phyloP scores from a whole-genome alignment of 2,329 filamentous ascomycete species.

The Aureobasidium sp. region DNA sequence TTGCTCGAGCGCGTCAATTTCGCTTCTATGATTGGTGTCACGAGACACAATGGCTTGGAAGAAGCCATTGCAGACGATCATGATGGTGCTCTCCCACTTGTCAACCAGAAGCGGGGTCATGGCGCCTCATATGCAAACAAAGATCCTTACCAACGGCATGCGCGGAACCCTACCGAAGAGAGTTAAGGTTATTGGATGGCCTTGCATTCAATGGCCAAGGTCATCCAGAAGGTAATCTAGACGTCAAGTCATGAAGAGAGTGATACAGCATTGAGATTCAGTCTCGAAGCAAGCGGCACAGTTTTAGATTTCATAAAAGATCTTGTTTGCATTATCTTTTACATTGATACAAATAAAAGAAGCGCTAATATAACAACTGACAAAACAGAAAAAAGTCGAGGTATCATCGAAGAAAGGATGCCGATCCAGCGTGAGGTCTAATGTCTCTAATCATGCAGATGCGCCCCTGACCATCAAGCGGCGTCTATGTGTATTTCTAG shows the following conservation, averaged over 20 bases:
- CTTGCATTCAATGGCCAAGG: background rate
- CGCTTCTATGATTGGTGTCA: background rate
- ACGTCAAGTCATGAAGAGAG: background rate
- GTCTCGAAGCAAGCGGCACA: too few relatives aligned
- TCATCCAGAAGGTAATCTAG: background rate
- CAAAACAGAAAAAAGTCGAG: background rate
- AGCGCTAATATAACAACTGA: slow-evolving; percentile 1
- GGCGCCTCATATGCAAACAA: background rate
- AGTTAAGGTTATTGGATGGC: background rate
- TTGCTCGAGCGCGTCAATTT: background rate
- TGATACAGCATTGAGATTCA: too few relatives aligned
- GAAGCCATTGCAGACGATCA: too few relatives aligned
- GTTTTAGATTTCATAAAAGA: background rate
- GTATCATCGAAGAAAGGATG: slow-evolving; percentile 5
- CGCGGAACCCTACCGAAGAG: background rate
- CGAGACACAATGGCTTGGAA: too few relatives aligned
- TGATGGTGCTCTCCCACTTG: background rate
- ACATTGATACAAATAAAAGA: background rate
- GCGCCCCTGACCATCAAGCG: background rate
- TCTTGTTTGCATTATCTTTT: background rate
- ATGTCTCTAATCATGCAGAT: background rate
- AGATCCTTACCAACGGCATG: background rate
- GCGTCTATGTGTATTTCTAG: background rate
- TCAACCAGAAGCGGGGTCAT: background rate
- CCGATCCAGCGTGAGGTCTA: background rate